Conservation (phyloP, 331 rosid species). For the Telfairia occidentalis region DNA sequence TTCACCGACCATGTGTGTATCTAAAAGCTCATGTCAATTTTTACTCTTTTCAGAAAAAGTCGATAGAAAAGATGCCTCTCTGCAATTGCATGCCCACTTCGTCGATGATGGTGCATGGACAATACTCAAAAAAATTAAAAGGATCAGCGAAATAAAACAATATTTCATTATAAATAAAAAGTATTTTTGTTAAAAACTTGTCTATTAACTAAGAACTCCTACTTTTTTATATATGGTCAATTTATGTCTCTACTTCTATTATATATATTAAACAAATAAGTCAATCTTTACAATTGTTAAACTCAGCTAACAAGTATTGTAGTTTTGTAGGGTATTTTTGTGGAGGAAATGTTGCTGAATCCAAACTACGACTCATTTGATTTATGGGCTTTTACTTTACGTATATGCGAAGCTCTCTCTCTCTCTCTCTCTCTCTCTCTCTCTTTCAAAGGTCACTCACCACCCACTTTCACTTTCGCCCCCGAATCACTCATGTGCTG, state of each 20-base stretch:
- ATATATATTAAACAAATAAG: too few species aligned
- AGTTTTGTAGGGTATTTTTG: not conserved
- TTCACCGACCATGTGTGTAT: not conserved
- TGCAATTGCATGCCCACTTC: slow-evolving; percentile 10
- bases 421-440: not conserved
- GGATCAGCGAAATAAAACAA: too few species aligned
- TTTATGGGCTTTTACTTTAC: not conserved
- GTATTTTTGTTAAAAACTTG: too few species aligned
- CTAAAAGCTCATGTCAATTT: not conserved
- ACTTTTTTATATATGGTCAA: too few species aligned
- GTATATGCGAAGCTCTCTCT: not conserved
- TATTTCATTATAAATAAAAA: too few species aligned
- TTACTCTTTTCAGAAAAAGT: not conserved
- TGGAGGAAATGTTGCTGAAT: not conserved
- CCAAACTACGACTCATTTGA: not conserved
- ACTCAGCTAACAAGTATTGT: not conserved
- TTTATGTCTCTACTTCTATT: too few species aligned
- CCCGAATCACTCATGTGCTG: not conserved
- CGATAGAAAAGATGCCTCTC: not conserved
- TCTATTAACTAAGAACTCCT: too few species aligned
- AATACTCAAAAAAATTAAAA: too few species aligned
- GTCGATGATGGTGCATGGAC: not conserved
- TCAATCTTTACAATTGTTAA: too few species aligned
- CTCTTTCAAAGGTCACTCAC: not conserved
- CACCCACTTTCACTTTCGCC: not conserved